Percentiles rank a stretch among this genome's conserved stretches.
phyloP scores from a whole-genome alignment of 2,329 filamentous ascomycete genomes.

The Leptodontidium sp. region DNA sequence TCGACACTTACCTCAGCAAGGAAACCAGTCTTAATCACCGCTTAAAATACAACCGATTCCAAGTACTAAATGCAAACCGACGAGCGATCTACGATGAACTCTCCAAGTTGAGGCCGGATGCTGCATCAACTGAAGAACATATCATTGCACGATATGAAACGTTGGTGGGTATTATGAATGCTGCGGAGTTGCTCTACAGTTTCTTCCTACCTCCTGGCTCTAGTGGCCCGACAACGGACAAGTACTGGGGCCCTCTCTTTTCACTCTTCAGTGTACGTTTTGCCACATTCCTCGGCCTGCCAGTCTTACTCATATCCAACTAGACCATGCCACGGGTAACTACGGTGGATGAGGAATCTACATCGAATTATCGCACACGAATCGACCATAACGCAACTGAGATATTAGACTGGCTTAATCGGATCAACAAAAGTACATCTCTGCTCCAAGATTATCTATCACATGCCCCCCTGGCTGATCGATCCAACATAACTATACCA shows the following conservation, averaged over 20 bases:
- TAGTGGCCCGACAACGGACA: slow-evolving; percentile 50
- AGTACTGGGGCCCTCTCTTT: slow-evolving; percentile 56
- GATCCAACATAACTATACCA: slow-evolving; percentile 30
- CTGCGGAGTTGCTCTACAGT: slow-evolving; percentile 50
- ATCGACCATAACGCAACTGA: not conserved
- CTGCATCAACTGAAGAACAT: not conserved
- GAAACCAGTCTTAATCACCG: slow-evolving; percentile 33
- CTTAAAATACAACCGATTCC: slow-evolving; percentile 32
- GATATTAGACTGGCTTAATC: slow-evolving; percentile 15
- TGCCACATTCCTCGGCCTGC: not conserved
- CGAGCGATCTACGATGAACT: slow-evolving; percentile 26
- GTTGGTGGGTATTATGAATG: slow-evolving; percentile 52
- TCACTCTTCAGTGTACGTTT: slow-evolving; percentile 44
- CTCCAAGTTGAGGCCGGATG: slow-evolving; percentile 28
- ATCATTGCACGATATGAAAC: slow-evolving; percentile 38
- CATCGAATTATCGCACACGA: not conserved
- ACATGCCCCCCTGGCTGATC: slow-evolving; percentile 21
- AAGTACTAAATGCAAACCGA: not conserved
- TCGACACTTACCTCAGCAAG: slow-evolving; percentile 33
- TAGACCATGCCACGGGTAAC: not conserved
- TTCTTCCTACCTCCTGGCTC: slow-evolving; percentile 53
- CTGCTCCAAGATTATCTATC: slow-evolving; percentile 30
- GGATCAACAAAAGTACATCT: slow-evolving; percentile 6
- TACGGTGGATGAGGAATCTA: too few relatives aligned
- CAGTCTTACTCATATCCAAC: not conserved